Percentiles rank a stretch among this genome's conserved stretches.
Conservation (phyloP, 306 rosid species). For the Cucurbita ficifolia region DNA sequence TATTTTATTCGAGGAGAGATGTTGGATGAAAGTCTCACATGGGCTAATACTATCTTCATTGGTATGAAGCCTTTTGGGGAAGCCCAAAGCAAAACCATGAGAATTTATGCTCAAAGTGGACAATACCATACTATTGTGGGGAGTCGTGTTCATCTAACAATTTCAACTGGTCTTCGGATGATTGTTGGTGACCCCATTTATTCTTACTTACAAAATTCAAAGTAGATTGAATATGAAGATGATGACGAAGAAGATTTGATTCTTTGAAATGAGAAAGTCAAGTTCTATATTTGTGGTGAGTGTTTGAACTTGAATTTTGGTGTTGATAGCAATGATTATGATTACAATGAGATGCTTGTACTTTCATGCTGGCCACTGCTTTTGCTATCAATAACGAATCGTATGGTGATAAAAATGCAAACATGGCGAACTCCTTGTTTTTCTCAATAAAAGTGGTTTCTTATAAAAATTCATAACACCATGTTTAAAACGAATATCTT, state of each 20-base stretch:
- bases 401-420: neutral
- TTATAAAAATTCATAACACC: too few species aligned
- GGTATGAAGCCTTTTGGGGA: too few species aligned
- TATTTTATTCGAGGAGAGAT: too few species aligned
- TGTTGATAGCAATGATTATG: slow-evolving; percentile 47
- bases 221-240: slow-evolving; percentile 78
- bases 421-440: neutral
- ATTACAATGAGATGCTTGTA: slow-evolving; percentile 78
- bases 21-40: too few species aligned
- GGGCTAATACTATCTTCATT: too few species aligned
- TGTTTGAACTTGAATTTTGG: slow-evolving; percentile 47
- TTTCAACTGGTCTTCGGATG: too few species aligned
- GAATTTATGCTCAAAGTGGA: too few species aligned
- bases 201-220: slow-evolving; percentile 1
- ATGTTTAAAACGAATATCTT: too few species aligned
- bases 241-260: slow-evolving; percentile 59
- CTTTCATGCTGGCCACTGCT: neutral
- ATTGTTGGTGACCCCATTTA: neutral
- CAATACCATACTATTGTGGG: too few species aligned
- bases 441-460: too few species aligned
- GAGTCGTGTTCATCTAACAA: too few species aligned
- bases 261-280: slow-evolving; percentile 61
- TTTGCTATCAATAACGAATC: neutral
- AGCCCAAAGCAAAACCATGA: too few species aligned
- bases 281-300: slow-evolving; percentile 60